Evolutionary conservation across 75 land plant species (phyloP).

Genomic region (Sequoia sempervirens): DNA sequence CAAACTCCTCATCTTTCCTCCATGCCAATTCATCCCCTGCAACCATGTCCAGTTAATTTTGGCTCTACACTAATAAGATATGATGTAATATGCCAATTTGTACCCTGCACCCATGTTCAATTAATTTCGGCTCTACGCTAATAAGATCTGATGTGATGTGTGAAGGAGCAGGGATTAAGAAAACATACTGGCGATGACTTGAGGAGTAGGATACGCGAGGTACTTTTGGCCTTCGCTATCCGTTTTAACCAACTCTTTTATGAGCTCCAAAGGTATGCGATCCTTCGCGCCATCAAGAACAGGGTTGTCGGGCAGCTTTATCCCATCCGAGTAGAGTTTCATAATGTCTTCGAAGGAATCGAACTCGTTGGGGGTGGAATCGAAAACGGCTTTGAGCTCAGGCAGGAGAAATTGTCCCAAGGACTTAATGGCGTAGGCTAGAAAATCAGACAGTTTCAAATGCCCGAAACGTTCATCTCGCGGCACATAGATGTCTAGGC

Average conservation of each 20-base stretch:
- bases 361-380: constrained; percentile 48
- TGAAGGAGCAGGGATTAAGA: not conserved
- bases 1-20: constrained; percentile 81
- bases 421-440: constrained; percentile 23
- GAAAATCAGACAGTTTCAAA: constrained; percentile 58
- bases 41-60: not conserved
- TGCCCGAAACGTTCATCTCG: constrained; percentile 77
- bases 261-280: constrained; percentile 32
- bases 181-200: constrained; percentile 53
- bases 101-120: too few relatives aligned
- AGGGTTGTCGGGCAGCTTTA: constrained; percentile 16
- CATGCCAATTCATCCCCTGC: constrained; percentile 65
- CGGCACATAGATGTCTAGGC: constrained; percentile 60
- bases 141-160: too few relatives aligned
- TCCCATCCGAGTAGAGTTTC: constrained; percentile 53
- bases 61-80: not conserved
- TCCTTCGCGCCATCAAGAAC: constrained; percentile 11
- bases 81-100: too few relatives aligned
- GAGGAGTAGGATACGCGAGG: constrained; percentile 53
- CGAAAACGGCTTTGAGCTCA: constrained; percentile 24
- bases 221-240: constrained; percentile 17
- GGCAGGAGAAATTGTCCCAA: constrained; percentile 30
- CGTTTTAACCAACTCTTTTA: constrained; percentile 18
- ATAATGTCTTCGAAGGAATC: constrained; percentile 50
- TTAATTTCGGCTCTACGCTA: too few relatives aligned